Evolutionary conservation across 805 yeast species (phyloP).

Genomic region (Saccharomyces paradoxus): DNA sequence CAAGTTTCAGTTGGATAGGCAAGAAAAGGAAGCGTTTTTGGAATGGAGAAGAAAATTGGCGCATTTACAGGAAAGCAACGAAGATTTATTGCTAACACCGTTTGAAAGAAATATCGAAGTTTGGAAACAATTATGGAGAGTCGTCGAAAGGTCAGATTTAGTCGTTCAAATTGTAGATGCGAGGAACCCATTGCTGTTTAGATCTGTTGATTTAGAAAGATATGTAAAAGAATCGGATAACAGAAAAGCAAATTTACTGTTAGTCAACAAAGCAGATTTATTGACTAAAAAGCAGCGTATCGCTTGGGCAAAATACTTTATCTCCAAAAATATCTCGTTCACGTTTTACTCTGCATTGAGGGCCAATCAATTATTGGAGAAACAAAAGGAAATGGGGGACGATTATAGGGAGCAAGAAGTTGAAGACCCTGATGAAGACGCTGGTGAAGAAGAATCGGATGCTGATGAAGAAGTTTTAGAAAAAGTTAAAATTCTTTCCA

Average conservation of each 20-base stretch:
- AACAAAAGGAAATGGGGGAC: slow-evolving; percentile 38
- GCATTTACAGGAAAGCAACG: slow-evolving; percentile 65
- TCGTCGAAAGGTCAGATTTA: slow-evolving; percentile 86
- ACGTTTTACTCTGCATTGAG: slow-evolving; percentile 89
- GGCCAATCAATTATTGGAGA: slow-evolving; percentile 69
- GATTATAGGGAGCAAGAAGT: slow-evolving; percentile 29
- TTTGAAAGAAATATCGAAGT: slow-evolving; percentile 95
- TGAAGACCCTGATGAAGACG: slow-evolving; percentile 18
- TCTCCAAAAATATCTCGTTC: slow-evolving; percentile 57
- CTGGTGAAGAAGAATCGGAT: slow-evolving; percentile 25
- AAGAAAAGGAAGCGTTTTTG: slow-evolving; percentile 82
- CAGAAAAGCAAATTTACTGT: slow-evolving; percentile 67
- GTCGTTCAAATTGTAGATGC: slow-evolving; percentile 97
- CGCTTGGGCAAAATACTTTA: slow-evolving; percentile 82
- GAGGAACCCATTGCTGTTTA: slow-evolving; percentile 81
- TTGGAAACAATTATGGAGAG: slow-evolving; percentile 98
- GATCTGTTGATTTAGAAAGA: slow-evolving; percentile 78
- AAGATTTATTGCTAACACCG: slow-evolving; percentile 81
- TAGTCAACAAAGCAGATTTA: slow-evolving; percentile 91
- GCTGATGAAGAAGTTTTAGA: slow-evolving; percentile 34
- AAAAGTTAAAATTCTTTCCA: slow-evolving; percentile 61
- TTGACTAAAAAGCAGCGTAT: slow-evolving; percentile 68
- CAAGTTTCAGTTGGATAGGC: slow-evolving; percentile 68
- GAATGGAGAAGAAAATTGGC: slow-evolving; percentile 94
- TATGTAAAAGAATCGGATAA: slow-evolving; percentile 74